Evolutionary conservation across 192 early-diverging fungal genomes (phyloP), one percentile per base, ranked within the genome.

Genomic region (Entrophospora sp.): DNA sequence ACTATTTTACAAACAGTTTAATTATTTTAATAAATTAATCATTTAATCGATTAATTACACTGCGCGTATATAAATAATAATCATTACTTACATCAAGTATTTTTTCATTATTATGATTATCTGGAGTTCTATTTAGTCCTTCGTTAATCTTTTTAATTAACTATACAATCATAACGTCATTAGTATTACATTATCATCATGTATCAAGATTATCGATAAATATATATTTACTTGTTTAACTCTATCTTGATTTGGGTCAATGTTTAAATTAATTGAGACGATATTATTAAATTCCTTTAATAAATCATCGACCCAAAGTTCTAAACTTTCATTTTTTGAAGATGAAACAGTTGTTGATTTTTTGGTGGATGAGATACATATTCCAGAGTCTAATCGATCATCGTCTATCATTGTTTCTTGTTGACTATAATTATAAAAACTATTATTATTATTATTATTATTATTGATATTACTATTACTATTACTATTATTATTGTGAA

Each of bases 111-210:
- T 45, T 43, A 43, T 28, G 14, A n/a, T 61, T 25, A 1, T 36
- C 2, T 20, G 25, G n/a, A 14, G 12, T 32, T 27, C 44, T 44
- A 45, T 16, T 45, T 31, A 61, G 9, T 16, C 60, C 20, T 10
- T 61, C 60, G 44, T 61, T 40, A 18, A 61, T 45, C 27, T 44
- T n/a, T 18, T 44, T 61, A 9, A 61, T 61, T 22, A 61, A 61
- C 60, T 61, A 38, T n/a, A n/a, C 14, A 45, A 45, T 2, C 8
- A 1, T 18, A 20, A 35, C 6, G 32, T 24, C 55, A 45, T 40
- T 60, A 60, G 14, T 14, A 38, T 37, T 24, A 20, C 7, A 4
- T 20, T 5, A 20, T 16, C 42, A 18, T 18, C 42, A 43, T 43
- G 7, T 27, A 31, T 52, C 5, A 14, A 30, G 27, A 30, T 10